These are phyloP conservation scores for Fragaria nilgerrensis DNA, from an alignment of 306 rosid genomes.

Conservation along the genomic window DNA sequence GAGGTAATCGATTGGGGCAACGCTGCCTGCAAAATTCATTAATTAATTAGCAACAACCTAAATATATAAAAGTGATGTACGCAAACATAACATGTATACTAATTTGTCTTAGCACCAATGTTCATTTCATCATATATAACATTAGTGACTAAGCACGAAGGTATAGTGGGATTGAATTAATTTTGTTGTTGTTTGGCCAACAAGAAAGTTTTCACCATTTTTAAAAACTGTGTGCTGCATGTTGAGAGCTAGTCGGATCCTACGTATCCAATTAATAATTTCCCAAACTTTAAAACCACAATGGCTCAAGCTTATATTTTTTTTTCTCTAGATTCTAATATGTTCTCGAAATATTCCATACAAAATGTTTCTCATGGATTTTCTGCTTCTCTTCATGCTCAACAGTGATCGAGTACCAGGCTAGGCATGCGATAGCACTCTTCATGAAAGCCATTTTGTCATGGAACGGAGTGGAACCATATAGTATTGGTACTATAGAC, in stretches of 20 bases:
- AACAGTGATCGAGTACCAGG: neutral
- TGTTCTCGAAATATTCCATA: neutral
- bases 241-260: constrained; percentile 23
- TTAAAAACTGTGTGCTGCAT: neutral
- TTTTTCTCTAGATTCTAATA: neutral
- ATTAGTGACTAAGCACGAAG: neutral
- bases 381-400: neutral
- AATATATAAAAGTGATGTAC: neutral
- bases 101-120: neutral
- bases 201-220: neutral
- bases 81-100: neutral
- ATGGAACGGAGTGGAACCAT: no score
- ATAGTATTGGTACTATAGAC: neutral
- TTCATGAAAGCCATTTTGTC: neutral
- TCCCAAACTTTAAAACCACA: neutral
- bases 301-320: neutral
- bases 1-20: constrained; percentile 94
- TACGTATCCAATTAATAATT: neutral
- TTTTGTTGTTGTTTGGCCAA: neutral
- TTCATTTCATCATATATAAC: neutral
- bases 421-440: neutral
- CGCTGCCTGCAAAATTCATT: constrained; percentile 60
- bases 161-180: neutral
- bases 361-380: neutral
- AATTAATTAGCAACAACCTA: neutral